These are phyloP conservation scores for Ceratobasidium papillatum DNA, from an alignment of 1,284 basidiomycete species.

Conservation along the genomic window DNA sequence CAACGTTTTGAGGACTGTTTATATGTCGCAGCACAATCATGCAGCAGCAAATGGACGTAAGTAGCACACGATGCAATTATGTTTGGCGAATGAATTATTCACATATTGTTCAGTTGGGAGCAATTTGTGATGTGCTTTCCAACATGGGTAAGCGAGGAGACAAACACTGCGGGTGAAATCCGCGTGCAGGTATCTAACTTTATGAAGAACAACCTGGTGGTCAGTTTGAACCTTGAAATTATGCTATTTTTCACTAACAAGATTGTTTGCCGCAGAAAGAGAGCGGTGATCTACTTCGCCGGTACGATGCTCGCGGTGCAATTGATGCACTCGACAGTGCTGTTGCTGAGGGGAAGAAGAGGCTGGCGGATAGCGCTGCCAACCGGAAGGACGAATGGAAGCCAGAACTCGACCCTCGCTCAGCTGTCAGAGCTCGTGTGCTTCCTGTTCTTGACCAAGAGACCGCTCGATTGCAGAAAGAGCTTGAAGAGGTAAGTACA, in stretches of 20 bases:
- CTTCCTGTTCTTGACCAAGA: slow-evolving; percentile 40
- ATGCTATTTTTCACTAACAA: neutral
- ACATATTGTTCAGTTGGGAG: slow-evolving; percentile 25
- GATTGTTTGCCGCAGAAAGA: slow-evolving; percentile 30
- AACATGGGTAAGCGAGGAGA: slow-evolving; percentile 38
- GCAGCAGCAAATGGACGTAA: slow-evolving; percentile 40
- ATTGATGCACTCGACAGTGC: slow-evolving; percentile 42
- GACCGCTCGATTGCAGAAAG: slow-evolving; percentile 36
- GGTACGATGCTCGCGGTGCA: slow-evolving; percentile 40
- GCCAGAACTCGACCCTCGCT: slow-evolving; percentile 40
- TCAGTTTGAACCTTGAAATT: neutral
- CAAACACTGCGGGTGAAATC: slow-evolving; percentile 31
- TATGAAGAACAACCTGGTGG: slow-evolving; percentile 39
- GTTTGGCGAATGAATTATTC: neutral
- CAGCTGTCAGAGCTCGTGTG: slow-evolving; percentile 41
- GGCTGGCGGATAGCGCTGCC: slow-evolving; percentile 15
- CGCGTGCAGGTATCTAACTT: slow-evolving; percentile 37
- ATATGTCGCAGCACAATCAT: slow-evolving; percentile 36
- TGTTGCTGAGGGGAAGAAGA: slow-evolving; percentile 41
- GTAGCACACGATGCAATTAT: no score
- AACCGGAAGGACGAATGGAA: slow-evolving; percentile 42
- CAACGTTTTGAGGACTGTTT: slow-evolving; percentile 35
- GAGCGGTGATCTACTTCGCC: slow-evolving; percentile 36
- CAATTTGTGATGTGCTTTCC: slow-evolving; percentile 38
- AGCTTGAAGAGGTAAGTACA: slow-evolving; percentile 35